Evolutionary conservation across 176 grass and related monocot species (phyloP), one percentile per base, ranked within the genome.

Genomic region (Alopecurus myosuroides): DNA sequence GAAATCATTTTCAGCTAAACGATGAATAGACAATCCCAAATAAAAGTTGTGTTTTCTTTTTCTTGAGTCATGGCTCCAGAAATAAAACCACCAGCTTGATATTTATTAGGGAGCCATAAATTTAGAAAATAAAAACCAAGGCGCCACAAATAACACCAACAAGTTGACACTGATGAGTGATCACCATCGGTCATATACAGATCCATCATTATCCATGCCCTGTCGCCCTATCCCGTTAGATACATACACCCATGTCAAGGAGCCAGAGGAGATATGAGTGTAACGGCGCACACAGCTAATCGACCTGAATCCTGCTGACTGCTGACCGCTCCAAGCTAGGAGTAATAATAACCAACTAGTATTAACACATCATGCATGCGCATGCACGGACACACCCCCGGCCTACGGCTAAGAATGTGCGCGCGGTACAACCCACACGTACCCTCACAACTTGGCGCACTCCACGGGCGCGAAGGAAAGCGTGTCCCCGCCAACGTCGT

Each of bases 391-490:
- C 20, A 26, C 6, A n/a, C 34, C 34, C 15, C 37, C 57, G 25
- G 26, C 30, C 26, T 36, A 76, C 57, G 70, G 68, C 50, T 26
- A 64, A 61, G 39, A 8, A 49, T 8, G 55, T 35, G 41, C 12
- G 37, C 0, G 69, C 6, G 36, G 36, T 41, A 7, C 62, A 36
- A n/a, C 26, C 20, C 56, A 48, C 50, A 19, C 3, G 6, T 3
- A 25, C 4, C 10, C 25, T 94, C 85, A 97, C 60, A 97, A 60
- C 70, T 91, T 74, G 71, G 52, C 36, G 52, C 95, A 97, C 46
- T 89, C 81, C 41, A 81, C 77, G 62, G 95, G 88, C 68, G 89
- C 83, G 78, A 97, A 97, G 7, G 90, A 89, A 14, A 97, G 80
- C 80, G 79, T 92, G n/a, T 84, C 70, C 0, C 40, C 73, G 3